Base-by-base conservation (phyloP, 108 stramenopile genomes). In the Aureococcus anophagefferens region DNA sequence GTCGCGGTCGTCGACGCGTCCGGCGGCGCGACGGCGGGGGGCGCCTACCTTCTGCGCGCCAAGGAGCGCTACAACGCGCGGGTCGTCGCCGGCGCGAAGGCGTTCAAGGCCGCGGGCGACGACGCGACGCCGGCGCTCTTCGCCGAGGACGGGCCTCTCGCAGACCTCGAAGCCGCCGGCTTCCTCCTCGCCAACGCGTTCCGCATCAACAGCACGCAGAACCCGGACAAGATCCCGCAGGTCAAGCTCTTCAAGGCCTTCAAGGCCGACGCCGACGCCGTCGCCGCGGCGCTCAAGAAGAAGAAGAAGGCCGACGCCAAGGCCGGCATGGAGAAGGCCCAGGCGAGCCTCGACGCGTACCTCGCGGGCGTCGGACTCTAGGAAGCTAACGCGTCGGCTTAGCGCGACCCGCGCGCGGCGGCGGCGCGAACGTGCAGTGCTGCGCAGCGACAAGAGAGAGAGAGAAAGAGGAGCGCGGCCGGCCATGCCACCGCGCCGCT, bases 101-200 rank as follows among this genome's bases (percentile, higher is more conserved):
- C 51, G 21, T 59, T 9, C 51, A 16, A 59, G 51, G 25, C 1
- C 17, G 4, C 51, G 51, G 25, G 21, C 21, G 21, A 25, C 51
- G 3, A 9, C 51, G 51, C 51, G 51, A n/a, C n/a, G n/a, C n/a
- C n/a, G n/a, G 51, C 51, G 51, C 25, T 25, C 51, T 59, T 59
- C 51, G 51, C 51, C 51, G 25, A 59, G 51, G 51, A 59, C 51
- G 25, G 25, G 7, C 0, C 14, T 3, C 25, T 59, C 21, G 51
- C 4, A 1, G 51, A 59, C 51, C 51, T 59, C 51, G 51, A 16
- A 11, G 25, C 14, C 51, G 21, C 51, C 21, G 51, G 51, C 51
- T 59, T 59, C 51, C 51, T 59, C 21, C 51, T 59, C 51, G 51
- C 51, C 7, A 59, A 59, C 51, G 51, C 51, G 51, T 59, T 59